Percentiles rank a stretch among this genome's conserved stretches.
Conservation (phyloP, 169 alveolate species). For the Eimeria necatrix region DNA sequence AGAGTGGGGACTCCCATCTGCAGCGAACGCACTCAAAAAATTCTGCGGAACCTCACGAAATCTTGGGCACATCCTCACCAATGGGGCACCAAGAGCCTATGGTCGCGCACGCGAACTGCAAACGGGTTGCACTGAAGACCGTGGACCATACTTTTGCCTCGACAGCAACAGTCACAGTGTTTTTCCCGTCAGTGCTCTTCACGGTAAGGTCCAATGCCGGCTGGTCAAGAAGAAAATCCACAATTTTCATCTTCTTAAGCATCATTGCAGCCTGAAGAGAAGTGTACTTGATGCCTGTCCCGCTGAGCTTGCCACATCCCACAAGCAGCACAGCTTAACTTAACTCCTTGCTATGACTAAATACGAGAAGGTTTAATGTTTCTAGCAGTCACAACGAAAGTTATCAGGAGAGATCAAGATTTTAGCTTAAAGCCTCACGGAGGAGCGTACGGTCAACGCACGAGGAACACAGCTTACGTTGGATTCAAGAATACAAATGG, state of each 20-base stretch:
- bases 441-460: neutral
- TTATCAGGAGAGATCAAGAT: neutral
- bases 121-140: neutral
- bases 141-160: constrained; percentile 43
- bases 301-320: constrained; percentile 73
- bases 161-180: constrained; percentile 70
- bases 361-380: neutral
- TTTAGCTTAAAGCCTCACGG: neutral
- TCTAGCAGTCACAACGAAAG: neutral
- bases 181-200: constrained; percentile 71
- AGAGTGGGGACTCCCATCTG: constrained; percentile 53
- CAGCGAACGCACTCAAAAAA: neutral
- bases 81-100: neutral
- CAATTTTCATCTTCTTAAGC: constrained; percentile 78
- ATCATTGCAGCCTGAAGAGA: constrained; percentile 81
- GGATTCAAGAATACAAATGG: constrained; percentile 76
- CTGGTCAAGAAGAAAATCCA: constrained; percentile 70
- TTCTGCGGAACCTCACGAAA: neutral
- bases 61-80: neutral
- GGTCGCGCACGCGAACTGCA: neutral
- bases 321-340: neutral
- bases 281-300: constrained; percentile 80
- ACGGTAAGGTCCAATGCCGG: constrained; percentile 78
- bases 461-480: constrained; percentile 40
- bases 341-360: neutral